Evolutionary conservation across 257 asterid species (phyloP).

Genomic region (Catharanthus roseus): DNA sequence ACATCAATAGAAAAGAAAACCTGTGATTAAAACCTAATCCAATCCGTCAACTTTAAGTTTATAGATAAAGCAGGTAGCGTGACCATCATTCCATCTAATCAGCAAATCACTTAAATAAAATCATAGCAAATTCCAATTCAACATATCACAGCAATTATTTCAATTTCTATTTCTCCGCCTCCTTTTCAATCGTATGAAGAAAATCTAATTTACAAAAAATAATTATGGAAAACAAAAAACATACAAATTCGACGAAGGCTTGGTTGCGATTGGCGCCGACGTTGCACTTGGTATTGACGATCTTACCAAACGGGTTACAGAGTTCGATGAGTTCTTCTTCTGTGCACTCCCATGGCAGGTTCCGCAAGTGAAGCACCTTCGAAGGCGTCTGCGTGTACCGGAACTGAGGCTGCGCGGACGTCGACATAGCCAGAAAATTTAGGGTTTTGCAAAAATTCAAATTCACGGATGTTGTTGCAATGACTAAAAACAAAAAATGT

Average conservation of each 20-base stretch:
- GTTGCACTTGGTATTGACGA: slow-evolving; percentile 75
- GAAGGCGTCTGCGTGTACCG: slow-evolving; percentile 84
- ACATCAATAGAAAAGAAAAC: background rate
- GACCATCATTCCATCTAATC: background rate
- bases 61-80: background rate
- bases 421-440: slow-evolving; percentile 43
- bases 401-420: slow-evolving; percentile 68
- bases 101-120: background rate
- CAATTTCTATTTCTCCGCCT: background rate
- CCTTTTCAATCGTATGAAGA: no score
- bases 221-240: background rate
- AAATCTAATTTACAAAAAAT: background rate
- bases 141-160: background rate
- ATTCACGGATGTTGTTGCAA: background rate
- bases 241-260: slow-evolving; percentile 83
- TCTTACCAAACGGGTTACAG: slow-evolving; percentile 68
- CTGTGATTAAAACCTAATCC: background rate
- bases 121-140: background rate
- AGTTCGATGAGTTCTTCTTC: slow-evolving; percentile 77
- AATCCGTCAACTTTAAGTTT: background rate
- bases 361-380: slow-evolving; percentile 83
- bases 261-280: slow-evolving; percentile 85
- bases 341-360: slow-evolving; percentile 76
- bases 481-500: background rate
- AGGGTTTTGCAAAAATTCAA: slow-evolving; percentile 12